phyloP scores from a whole-genome alignment of 2,329 filamentous ascomycete genomes.

The Biscogniauxia mediterranea region DNA sequence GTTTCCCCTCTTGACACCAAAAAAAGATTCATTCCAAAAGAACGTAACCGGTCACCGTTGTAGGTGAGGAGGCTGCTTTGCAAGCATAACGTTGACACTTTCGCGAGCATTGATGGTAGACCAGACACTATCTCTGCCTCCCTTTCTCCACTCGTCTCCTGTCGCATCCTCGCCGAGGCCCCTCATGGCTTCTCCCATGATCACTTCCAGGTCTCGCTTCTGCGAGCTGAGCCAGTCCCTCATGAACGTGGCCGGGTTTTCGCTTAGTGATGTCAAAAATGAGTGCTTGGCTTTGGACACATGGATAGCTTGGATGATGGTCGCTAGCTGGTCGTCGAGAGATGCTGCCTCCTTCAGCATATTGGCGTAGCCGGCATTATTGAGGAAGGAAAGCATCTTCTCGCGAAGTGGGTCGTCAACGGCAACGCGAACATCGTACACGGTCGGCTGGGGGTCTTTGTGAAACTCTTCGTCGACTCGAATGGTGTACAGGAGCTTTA shows the following conservation, averaged over 20 bases:
- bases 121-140: constrained; percentile 56
- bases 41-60: constrained; percentile 12
- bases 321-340: constrained; percentile 82
- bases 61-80: constrained; percentile 43
- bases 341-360: constrained; percentile 73
- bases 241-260: constrained; percentile 82
- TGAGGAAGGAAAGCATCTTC: constrained; percentile 62
- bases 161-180: constrained; percentile 55
- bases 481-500: constrained; percentile 88
- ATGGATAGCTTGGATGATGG: constrained; percentile 77
- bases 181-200: constrained; percentile 76
- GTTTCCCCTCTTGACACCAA: not conserved
- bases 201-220: constrained; percentile 83
- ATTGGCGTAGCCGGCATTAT: constrained; percentile 66
- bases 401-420: constrained; percentile 79
- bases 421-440: constrained; percentile 86
- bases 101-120: constrained; percentile 57
- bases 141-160: constrained; percentile 68
- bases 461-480: constrained; percentile 85
- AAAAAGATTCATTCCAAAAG: not conserved
- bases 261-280: constrained; percentile 76
- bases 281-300: constrained; percentile 87
- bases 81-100: constrained; percentile 60
- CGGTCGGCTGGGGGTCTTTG: constrained; percentile 69
- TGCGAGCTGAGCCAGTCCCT: constrained; percentile 88